Conservation (phyloP, 495 filamentous ascomycete species). For the Aspergillus avenaceus region DNA sequence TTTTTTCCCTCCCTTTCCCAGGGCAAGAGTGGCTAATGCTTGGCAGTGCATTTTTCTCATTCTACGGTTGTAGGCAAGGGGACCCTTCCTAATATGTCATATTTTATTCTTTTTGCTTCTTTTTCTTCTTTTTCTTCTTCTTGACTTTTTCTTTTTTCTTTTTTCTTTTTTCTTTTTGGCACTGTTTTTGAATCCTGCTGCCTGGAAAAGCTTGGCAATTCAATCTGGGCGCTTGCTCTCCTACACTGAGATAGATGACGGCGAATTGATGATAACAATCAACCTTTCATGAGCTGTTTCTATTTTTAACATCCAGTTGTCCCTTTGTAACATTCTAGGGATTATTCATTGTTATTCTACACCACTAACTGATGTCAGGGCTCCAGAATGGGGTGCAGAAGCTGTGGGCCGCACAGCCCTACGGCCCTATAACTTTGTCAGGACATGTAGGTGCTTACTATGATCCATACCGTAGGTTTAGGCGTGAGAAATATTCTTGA, state of each 20-base stretch:
- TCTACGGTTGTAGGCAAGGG: background rate
- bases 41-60: background rate
- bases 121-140: background rate
- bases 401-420: conserved; percentile 9
- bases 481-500: background rate
- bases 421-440: background rate
- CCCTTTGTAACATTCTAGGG: background rate
- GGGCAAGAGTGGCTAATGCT: background rate
- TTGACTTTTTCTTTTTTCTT: background rate
- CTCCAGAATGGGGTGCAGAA: background rate
- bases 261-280: too few relatives aligned
- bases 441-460: background rate
- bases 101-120: background rate
- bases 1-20: background rate
- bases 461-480: background rate
- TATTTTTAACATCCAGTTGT: background rate
- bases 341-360: background rate
- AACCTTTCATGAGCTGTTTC: too few relatives aligned
- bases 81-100: background rate
- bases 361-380: background rate
- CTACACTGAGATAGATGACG: too few relatives aligned
- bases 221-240: background rate
- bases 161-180: background rate
- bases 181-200: background rate
- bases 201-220: conserved; percentile 9